phyloP scores from a whole-genome alignment of 192 early-diverging fungal species.

The Martensiomyces pterosporus region DNA sequence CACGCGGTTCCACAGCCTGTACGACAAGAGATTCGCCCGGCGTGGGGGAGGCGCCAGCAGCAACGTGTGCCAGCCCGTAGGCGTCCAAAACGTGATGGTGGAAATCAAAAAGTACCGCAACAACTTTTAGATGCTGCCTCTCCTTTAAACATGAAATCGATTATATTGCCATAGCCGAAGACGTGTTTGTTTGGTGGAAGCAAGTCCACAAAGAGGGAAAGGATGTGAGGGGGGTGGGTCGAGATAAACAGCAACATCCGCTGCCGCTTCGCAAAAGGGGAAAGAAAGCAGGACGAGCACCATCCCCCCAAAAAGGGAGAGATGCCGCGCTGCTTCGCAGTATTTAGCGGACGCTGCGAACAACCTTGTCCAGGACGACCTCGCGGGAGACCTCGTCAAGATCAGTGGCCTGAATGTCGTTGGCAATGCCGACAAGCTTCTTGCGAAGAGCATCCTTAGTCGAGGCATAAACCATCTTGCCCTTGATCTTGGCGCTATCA shows the following conservation, averaged over 20 bases:
- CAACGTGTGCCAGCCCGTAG: slow-evolving; percentile 60
- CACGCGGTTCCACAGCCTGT: slow-evolving; percentile 76
- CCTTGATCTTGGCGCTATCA: slow-evolving; percentile 66
- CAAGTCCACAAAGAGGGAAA: no score
- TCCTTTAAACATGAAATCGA: slow-evolving; percentile 13
- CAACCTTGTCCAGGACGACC: slow-evolving; percentile 59
- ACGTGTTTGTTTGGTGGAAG: no score
- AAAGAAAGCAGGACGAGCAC: no score
- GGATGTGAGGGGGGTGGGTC: no score
- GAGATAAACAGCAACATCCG: no score
- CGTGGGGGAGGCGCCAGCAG: slow-evolving; percentile 48
- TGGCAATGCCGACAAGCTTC: slow-evolving; percentile 65
- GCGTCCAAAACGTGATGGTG: slow-evolving; percentile 89
- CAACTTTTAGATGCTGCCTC: slow-evolving; percentile 48
- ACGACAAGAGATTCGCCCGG: slow-evolving; percentile 69
- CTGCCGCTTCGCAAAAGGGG: no score
- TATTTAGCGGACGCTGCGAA: background rate
- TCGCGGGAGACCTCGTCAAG: slow-evolving; percentile 67
- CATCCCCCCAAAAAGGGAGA: no score
- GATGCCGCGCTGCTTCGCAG: no score
- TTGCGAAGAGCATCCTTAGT: slow-evolving; percentile 75
- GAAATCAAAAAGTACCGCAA: slow-evolving; percentile 89
- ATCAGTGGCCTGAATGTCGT: slow-evolving; percentile 86
- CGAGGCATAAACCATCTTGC: slow-evolving; percentile 90
- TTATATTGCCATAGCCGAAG: slow-evolving; percentile 8